A percentile compares a stretch with the other conserved stretches of the same genome.
These are phyloP conservation scores for Fusarium sambucinum DNA, from an alignment of 2,329 filamentous ascomycete genomes.

Conservation along the genomic window DNA sequence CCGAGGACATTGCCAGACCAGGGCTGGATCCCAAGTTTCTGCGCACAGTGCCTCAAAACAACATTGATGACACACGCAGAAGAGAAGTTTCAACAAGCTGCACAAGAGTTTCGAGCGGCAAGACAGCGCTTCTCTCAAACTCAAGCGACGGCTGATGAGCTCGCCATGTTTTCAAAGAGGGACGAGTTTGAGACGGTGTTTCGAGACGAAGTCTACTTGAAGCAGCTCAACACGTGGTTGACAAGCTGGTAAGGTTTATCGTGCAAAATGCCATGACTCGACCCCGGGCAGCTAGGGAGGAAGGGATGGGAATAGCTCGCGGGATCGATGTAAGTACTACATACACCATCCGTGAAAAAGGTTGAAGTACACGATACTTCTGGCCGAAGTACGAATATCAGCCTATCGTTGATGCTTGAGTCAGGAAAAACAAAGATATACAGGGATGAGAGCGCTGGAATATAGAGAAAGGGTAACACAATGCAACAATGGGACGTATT, in stretches of 20 bases:
- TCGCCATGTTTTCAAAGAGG: constrained; percentile 28
- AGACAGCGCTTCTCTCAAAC: constrained; percentile 28
- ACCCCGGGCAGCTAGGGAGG: constrained; percentile 9
- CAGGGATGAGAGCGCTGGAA: constrained; percentile 24
- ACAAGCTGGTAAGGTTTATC: constrained; percentile 41
- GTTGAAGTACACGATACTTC: constrained; percentile 34
- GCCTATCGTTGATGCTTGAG: constrained; percentile 21
- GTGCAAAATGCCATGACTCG: constrained; percentile 21
- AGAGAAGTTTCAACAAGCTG: constrained; percentile 26
- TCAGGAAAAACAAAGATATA: constrained; percentile 24
- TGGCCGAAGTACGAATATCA: constrained; percentile 4
- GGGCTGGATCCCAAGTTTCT: constrained; percentile 48
- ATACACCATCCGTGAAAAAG: constrained; percentile 1
- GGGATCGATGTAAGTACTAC: constrained; percentile 1
- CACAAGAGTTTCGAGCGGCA: constrained; percentile 26
- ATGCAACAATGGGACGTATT: constrained; percentile 16
- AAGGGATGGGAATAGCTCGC: constrained; percentile 4
- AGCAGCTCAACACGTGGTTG: constrained; percentile 42
- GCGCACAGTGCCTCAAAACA: constrained; percentile 33
- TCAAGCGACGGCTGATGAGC: constrained; percentile 28
- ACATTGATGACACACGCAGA: constrained; percentile 20
- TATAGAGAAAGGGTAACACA: constrained; percentile 19
- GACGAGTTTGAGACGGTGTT: constrained; percentile 42
- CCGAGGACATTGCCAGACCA: constrained; percentile 51
- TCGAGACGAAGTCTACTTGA: constrained; percentile 39